Percentiles rank a stretch among this genome's conserved stretches.
Conservation (phyloP, 805 yeast species). For the Wickerhamiella lipophila region DNA sequence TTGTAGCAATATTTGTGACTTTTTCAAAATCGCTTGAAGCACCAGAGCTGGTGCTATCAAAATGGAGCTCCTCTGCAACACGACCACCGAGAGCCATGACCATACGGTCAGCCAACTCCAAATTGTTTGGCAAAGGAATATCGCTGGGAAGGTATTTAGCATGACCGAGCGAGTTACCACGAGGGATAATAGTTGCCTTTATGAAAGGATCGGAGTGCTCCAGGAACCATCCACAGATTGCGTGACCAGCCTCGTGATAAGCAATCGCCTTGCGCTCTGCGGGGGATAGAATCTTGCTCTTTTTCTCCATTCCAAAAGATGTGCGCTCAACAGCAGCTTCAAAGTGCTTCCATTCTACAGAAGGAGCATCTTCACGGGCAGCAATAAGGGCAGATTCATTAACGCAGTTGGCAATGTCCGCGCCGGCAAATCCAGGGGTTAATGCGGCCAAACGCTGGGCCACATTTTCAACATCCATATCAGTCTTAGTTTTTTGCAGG, state of each 20-base stretch:
- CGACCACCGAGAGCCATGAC: constrained; percentile 96
- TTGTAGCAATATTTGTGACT: constrained; percentile 83
- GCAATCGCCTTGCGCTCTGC: constrained; percentile 88
- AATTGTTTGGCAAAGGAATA: constrained; percentile 59
- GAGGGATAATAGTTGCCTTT: constrained; percentile 91
- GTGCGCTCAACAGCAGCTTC: constrained; percentile 96
- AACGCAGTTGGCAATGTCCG: constrained; percentile 93
- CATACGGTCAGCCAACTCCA: constrained; percentile 80
- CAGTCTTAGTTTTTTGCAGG: constrained; percentile 55
- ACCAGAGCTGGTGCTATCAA: constrained; percentile 86
- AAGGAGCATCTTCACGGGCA: constrained; percentile 65
- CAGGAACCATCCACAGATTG: constrained; percentile 94
- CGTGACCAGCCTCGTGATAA: constrained; percentile 98
- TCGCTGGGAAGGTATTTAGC: constrained; percentile 97
- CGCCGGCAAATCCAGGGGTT: constrained; percentile 98
- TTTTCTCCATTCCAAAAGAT: constrained; percentile 90
- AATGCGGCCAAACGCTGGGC: constrained; percentile 86
- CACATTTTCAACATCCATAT: constrained; percentile 40
- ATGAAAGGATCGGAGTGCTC: constrained; percentile 84
- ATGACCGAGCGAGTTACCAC: constrained; percentile 94
- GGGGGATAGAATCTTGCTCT: constrained; percentile 65
- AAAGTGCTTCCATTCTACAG: constrained; percentile 66
- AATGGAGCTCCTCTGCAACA: constrained; percentile 88
- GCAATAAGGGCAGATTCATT: constrained; percentile 97
- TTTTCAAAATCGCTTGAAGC: constrained; percentile 95